Percentiles rank a stretch among this genome's conserved stretches.
Conservation (phyloP, 2,329 filamentous ascomycete genomes). For the Camillea tinctor region DNA sequence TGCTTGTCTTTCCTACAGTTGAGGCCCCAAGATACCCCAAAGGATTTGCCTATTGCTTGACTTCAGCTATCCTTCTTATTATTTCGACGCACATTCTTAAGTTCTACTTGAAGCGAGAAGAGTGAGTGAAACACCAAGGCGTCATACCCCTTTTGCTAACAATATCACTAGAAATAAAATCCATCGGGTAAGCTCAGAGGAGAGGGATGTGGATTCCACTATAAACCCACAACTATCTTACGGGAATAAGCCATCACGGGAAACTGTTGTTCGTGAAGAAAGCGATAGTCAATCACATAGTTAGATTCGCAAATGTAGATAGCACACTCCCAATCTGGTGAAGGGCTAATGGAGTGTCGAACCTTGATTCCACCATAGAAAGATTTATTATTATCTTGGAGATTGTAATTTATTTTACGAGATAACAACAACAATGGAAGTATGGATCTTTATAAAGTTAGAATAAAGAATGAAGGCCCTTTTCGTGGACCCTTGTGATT, state of each 20-base stretch:
- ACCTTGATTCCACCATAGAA: no score
- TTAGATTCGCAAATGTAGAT: neutral
- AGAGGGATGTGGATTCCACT: neutral
- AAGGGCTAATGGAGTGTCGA: no score
- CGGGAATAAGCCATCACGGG: neutral
- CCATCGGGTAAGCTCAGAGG: neutral
- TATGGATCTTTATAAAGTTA: no score
- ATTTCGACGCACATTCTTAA: constrained; percentile 23
- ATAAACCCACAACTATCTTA: neutral
- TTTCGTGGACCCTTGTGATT: no score
- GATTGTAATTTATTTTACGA: no score
- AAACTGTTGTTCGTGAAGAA: neutral
- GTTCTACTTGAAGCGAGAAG: constrained; percentile 19
- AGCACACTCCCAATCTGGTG: no score
- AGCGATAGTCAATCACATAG: neutral
- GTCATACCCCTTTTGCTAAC: neutral
- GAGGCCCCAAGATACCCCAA: constrained; percentile 43
- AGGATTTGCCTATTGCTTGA: constrained; percentile 40
- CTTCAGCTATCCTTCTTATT: constrained; percentile 33
- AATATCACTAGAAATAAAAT: neutral
- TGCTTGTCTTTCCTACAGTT: constrained; percentile 49
- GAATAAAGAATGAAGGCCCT: no score
- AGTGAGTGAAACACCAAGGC: constrained; percentile 18
- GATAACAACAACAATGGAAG: no score
- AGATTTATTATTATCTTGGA: no score